These are phyloP conservation scores for Pilatotrama ljubarskyi DNA, from an alignment of 768 basidiomycete species.

Conservation along the genomic window DNA sequence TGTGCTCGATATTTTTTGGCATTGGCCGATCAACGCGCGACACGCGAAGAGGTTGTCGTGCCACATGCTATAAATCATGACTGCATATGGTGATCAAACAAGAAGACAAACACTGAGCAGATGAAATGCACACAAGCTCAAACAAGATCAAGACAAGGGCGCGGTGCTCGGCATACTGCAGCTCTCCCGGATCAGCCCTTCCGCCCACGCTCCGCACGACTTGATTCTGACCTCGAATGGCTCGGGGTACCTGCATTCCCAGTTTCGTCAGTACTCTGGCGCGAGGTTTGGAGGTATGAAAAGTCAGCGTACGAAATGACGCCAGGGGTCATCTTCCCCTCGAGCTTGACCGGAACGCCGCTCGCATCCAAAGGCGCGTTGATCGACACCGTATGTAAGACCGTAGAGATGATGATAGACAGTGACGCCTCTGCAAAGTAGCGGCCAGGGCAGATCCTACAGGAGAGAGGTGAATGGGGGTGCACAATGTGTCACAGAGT, in stretches of 20 bases:
- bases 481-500: too few relatives aligned
- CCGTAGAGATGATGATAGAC: constrained; percentile 5
- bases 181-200: constrained; percentile 12
- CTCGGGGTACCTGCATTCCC: constrained; percentile 20
- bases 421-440: constrained; percentile 6
- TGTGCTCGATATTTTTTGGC: too few relatives aligned
- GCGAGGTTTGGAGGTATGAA: neutral
- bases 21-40: too few relatives aligned
- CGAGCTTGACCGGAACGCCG: constrained; percentile 1
- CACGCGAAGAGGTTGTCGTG: too few relatives aligned
- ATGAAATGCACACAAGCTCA: too few relatives aligned
- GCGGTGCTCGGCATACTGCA: neutral
- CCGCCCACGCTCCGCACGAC: constrained; percentile 17
- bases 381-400: constrained; percentile 7
- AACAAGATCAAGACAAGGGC: neutral
- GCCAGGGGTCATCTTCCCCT: constrained; percentile 13
- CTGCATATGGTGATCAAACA: too few relatives aligned
- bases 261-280: neutral
- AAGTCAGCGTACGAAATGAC: constrained; percentile 16
- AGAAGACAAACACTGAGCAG: too few relatives aligned
- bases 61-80: too few relatives aligned
- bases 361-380: neutral
- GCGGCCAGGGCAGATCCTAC: constrained; percentile 11
- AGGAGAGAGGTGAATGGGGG: neutral
- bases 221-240: constrained; percentile 24